Evolutionary conservation across 192 early-diverging fungal species (phyloP).

Genomic region (Allomyces arbusculus): DNA sequence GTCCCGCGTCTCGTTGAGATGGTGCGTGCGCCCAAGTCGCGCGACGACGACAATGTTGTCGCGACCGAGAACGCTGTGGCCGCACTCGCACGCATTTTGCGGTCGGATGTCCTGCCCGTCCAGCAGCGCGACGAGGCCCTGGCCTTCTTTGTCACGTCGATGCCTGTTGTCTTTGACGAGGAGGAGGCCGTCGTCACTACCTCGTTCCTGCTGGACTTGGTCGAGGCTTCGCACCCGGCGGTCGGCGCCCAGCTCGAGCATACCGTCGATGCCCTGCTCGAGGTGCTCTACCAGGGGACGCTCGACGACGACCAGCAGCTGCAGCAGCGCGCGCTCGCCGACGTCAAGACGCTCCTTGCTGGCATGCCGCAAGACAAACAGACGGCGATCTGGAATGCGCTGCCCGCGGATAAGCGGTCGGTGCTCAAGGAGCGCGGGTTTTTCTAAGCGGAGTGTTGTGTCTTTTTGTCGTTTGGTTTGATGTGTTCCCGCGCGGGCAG

Average conservation of each 20-base stretch:
- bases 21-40: conserved; percentile 40
- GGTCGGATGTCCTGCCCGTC: conserved; percentile 30
- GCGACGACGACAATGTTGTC: conserved; percentile 50
- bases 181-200: conserved; percentile 66
- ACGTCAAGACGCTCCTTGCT: no score
- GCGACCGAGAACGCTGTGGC: conserved; percentile 85
- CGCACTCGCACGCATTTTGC: conserved; percentile 77
- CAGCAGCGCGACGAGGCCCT: conserved; percentile 8
- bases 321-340: no score
- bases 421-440: no score
- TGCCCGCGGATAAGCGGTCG: no score
- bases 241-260: neutral
- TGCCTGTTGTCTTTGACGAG: conserved; percentile 75
- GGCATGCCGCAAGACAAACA: no score
- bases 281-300: neutral
- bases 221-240: conserved; percentile 14
- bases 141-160: conserved; percentile 45
- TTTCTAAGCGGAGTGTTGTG: no score
- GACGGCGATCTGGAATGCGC: no score
- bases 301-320: neutral
- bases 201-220: conserved; percentile 50
- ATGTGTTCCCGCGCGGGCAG: no score
- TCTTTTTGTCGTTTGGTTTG: no score
- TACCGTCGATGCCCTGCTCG: neutral
- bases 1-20: conserved; percentile 54